Percentiles rank a stretch among this genome's conserved stretches.
Conservation (phyloP, 2,329 filamentous ascomycete species). For the Neopestalotiopsis clavispora region DNA sequence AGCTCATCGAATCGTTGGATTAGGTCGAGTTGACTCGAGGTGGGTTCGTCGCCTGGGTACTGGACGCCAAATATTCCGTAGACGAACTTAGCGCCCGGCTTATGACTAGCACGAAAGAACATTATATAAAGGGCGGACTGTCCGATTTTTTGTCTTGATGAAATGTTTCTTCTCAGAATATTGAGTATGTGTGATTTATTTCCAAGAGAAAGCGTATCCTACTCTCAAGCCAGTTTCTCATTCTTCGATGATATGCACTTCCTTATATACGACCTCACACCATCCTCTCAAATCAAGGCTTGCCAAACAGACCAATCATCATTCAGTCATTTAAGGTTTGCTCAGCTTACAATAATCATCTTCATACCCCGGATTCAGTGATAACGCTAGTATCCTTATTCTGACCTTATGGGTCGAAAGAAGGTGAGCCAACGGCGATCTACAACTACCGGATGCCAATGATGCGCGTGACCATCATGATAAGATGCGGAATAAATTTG, state of each 20-base stretch:
- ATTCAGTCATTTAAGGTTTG: neutral
- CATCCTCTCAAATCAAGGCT: neutral
- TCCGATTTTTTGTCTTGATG: neutral
- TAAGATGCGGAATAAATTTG: neutral
- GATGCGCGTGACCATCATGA: neutral
- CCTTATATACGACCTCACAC: neutral
- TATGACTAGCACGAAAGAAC: conserved; percentile 1
- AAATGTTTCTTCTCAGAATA: neutral
- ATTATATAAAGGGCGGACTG: neutral
- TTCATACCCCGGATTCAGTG: neutral
- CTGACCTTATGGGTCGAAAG: too few species aligned
- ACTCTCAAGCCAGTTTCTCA: neutral
- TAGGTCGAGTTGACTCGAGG: neutral
- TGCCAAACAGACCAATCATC: neutral
- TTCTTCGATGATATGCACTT: neutral
- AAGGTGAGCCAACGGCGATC: too few species aligned
- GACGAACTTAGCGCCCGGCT: conserved; percentile 5
- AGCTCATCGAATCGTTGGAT: neutral
- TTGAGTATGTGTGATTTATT: neutral
- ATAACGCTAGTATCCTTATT: neutral
- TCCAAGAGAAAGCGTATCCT: neutral
- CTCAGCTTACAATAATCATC: neutral
- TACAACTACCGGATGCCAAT: neutral
- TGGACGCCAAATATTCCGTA: conserved; percentile 5
- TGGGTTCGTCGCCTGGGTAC: conserved; percentile 1